Conservation (phyloP, 805 yeast genomes). For the Metschnikowia colocasiae region DNA sequence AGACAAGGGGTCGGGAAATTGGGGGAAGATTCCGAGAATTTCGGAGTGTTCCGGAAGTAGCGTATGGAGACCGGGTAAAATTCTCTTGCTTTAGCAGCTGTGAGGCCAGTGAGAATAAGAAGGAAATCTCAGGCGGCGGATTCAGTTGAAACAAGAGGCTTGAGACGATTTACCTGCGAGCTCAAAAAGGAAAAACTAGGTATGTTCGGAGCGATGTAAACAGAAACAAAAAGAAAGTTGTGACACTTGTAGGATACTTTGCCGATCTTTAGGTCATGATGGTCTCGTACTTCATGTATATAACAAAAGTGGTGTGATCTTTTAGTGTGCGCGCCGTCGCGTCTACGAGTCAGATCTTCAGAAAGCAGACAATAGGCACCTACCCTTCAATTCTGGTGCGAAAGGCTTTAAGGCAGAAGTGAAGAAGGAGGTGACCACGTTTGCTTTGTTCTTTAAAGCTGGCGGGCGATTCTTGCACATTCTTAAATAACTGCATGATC, state of each 20-base stretch:
- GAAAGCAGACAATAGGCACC: background rate
- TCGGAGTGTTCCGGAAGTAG: background rate
- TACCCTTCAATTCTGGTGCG: background rate
- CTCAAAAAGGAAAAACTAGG: background rate
- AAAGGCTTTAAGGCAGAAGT: no score
- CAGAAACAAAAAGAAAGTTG: background rate
- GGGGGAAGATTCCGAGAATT: background rate
- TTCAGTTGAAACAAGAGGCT: background rate
- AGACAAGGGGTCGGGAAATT: background rate
- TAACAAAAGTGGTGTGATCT: conserved; percentile 6
- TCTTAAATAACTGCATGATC: no score
- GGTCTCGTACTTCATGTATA: conserved; percentile 1
- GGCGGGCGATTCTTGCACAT: no score
- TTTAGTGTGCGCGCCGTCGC: conserved; percentile 1
- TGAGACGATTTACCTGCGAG: no score
- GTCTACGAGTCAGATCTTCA: background rate
- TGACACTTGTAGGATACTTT: background rate
- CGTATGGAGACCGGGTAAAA: no score
- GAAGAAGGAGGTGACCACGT: no score
- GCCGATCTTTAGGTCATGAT: background rate
- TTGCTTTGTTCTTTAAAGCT: no score
- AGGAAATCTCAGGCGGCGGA: background rate
- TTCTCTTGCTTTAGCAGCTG: background rate
- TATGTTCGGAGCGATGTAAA: background rate
- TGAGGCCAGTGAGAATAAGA: no score